phyloP scores from a whole-genome alignment of 768 basidiomycete species.

The Kwoniella mangroviensis region DNA sequence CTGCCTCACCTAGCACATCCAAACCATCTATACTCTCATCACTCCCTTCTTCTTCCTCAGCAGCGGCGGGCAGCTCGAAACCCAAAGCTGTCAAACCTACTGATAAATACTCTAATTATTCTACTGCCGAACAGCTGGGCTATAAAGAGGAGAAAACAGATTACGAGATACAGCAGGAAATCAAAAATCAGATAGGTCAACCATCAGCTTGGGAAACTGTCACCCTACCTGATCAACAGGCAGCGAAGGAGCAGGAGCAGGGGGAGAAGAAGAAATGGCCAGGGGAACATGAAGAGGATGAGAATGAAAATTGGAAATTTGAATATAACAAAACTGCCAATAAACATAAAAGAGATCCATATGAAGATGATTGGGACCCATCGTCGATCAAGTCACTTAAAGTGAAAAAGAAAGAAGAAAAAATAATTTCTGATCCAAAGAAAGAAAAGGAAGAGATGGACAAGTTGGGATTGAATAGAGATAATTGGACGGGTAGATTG shows the following conservation, averaged over 20 bases:
- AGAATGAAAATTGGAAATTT: slow-evolving; percentile 54
- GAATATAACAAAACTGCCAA: slow-evolving; percentile 66
- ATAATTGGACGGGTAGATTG: slow-evolving; percentile 23
- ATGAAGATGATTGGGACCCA: slow-evolving; percentile 82
- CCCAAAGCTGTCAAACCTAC: slow-evolving; percentile 56
- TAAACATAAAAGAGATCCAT: slow-evolving; percentile 65
- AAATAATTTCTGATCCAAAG: slow-evolving; percentile 32
- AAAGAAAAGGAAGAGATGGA: slow-evolving; percentile 27
- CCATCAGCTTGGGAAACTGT: slow-evolving; percentile 24
- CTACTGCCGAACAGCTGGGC: slow-evolving; percentile 82
- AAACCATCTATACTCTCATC: slow-evolving; percentile 50
- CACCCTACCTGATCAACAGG: not conserved
- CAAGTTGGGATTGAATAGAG: slow-evolving; percentile 22
- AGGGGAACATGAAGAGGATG: slow-evolving; percentile 36
- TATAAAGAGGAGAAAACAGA: slow-evolving; percentile 66
- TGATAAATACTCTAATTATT: slow-evolving; percentile 73
- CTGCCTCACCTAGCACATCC: slow-evolving; percentile 58
- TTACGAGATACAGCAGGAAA: slow-evolving; percentile 64
- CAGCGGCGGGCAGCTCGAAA: slow-evolving; percentile 48
- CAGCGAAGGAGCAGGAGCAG: not conserved
- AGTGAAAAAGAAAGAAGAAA: slow-evolving; percentile 61
- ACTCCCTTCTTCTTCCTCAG: slow-evolving; percentile 51
- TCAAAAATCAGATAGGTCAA: slow-evolving; percentile 24
- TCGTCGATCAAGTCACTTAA: slow-evolving; percentile 66
- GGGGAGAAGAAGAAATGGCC: slow-evolving; percentile 29